Conservation (phyloP, 2,329 filamentous ascomycete species). For the Ceratocystis alfenasii region DNA sequence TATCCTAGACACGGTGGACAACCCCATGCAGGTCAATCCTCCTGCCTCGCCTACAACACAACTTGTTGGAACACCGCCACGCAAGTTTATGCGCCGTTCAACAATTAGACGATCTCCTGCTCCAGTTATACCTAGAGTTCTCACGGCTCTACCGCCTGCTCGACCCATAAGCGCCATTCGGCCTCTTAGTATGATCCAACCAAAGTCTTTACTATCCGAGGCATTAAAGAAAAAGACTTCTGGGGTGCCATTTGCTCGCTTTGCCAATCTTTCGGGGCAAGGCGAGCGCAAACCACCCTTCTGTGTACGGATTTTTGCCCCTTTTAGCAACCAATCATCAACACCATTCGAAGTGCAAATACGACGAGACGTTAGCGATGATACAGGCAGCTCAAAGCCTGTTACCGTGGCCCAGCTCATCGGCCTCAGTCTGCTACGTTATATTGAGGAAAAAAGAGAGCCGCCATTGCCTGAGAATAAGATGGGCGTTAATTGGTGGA, state of each 20-base stretch:
- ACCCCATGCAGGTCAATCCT: slow-evolving; percentile 38
- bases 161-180: slow-evolving; percentile 53
- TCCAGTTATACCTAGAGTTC: slow-evolving; percentile 42
- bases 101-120: slow-evolving; percentile 52
- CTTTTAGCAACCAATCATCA: slow-evolving; percentile 52
- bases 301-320: slow-evolving; percentile 63
- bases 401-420: slow-evolving; percentile 73
- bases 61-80: slow-evolving; percentile 52
- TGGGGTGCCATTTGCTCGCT: slow-evolving; percentile 62
- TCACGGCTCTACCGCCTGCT: slow-evolving; percentile 59
- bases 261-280: slow-evolving; percentile 64
- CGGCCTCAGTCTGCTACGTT: slow-evolving; percentile 64
- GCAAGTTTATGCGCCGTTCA: slow-evolving; percentile 48
- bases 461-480: slow-evolving; percentile 54
- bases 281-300: slow-evolving; percentile 63
- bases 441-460: slow-evolving; percentile 62
- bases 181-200: slow-evolving; percentile 55
- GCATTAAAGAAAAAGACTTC: slow-evolving; percentile 60
- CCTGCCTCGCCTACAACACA: slow-evolving; percentile 42
- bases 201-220: slow-evolving; percentile 58
- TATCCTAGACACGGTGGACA: slow-evolving; percentile 53
- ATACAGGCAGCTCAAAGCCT: slow-evolving; percentile 46
- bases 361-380: slow-evolving; percentile 55
- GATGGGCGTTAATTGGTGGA: slow-evolving; percentile 71
- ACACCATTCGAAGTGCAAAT: slow-evolving; percentile 62